A percentile compares a stretch with the other conserved stretches of the same genome.
Conservation (phyloP, 2,329 filamentous ascomycete genomes). For the Aureobasidium sp. region DNA sequence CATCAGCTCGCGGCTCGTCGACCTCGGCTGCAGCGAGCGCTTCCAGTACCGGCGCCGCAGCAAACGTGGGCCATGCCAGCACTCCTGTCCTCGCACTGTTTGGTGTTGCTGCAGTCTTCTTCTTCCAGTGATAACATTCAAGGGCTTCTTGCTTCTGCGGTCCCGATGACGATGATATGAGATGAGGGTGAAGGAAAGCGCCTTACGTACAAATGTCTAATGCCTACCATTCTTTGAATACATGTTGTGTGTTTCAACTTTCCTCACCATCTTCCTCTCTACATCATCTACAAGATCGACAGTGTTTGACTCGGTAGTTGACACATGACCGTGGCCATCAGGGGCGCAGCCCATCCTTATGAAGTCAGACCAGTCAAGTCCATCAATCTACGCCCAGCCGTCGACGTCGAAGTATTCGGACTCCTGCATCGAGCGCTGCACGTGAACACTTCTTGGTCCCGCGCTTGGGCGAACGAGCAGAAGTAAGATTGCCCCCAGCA, state of each 20-base stretch:
- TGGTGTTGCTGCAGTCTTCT: slow-evolving; percentile 35
- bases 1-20: slow-evolving; percentile 19
- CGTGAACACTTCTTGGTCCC: not conserved
- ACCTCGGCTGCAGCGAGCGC: not conserved
- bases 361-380: not conserved
- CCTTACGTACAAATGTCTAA: slow-evolving; percentile 10
- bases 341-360: not conserved
- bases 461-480: not conserved
- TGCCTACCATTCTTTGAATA: not conserved
- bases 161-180: not conserved
- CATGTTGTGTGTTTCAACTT: not conserved
- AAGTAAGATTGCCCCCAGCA: not conserved
- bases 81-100: slow-evolving; percentile 35
- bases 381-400: not conserved
- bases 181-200: not conserved
- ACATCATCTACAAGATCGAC: not conserved
- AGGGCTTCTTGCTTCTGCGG: slow-evolving; percentile 9
- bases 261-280: not conserved
- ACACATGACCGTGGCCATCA: not conserved
- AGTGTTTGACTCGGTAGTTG: not conserved
- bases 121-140: slow-evolving; percentile 20
- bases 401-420: not conserved
- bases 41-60: slow-evolving; percentile 5
- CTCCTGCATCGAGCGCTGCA: not conserved
- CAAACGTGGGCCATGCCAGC: slow-evolving; percentile 24